A percentile compares a stretch with the other conserved stretches of the same genome.
phyloP scores from a whole-genome alignment of 768 basidiomycete genomes.

The Leucogyrophana mollusca region DNA sequence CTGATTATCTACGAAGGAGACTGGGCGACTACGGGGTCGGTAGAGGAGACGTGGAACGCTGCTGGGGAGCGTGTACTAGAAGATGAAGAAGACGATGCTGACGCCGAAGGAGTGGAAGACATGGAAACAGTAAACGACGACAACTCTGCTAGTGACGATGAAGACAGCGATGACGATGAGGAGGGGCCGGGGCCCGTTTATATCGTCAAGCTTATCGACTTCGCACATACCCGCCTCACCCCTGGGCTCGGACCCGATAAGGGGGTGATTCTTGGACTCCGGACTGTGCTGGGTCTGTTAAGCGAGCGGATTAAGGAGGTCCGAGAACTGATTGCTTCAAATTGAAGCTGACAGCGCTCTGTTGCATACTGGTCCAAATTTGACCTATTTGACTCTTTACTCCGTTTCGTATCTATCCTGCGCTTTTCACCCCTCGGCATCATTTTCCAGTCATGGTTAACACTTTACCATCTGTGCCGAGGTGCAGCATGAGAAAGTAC shows the following conservation, averaged over 20 bases:
- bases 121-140: slow-evolving; percentile 17
- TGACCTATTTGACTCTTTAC: no score
- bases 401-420: no score
- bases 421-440: no score
- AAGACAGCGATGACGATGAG: slow-evolving; percentile 24
- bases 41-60: neutral
- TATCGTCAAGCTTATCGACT: slow-evolving; percentile 85
- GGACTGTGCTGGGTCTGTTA: slow-evolving; percentile 62
- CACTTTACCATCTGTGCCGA: no score
- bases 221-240: slow-evolving; percentile 78
- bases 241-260: slow-evolving; percentile 76
- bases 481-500: no score
- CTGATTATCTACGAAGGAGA: slow-evolving; percentile 81
- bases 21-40: slow-evolving; percentile 9
- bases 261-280: slow-evolving; percentile 73
- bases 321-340: neutral
- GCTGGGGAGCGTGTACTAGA: slow-evolving; percentile 28
- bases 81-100: slow-evolving; percentile 35
- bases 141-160: slow-evolving; percentile 23
- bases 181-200: slow-evolving; percentile 34
- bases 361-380: no score
- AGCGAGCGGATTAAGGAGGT: slow-evolving; percentile 54
- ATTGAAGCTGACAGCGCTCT: no score
- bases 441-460: no score
- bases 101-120: slow-evolving; percentile 36